Base-by-base conservation (phyloP, 1,139 yeast species). In the Torulaspora pretoriensis region DNA sequence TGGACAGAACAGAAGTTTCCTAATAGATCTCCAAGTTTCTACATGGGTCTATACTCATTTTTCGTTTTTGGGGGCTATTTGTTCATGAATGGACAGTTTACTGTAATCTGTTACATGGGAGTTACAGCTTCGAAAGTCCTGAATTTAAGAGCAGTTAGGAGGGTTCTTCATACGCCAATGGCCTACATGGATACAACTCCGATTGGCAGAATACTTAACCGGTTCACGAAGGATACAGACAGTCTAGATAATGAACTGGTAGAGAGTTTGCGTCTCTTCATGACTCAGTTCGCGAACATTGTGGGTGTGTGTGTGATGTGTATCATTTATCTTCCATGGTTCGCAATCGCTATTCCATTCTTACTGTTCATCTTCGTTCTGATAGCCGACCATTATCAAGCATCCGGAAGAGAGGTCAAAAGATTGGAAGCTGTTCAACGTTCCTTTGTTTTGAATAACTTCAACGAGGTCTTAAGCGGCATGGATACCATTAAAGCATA, bases 141-240 rank as follows among this genome's bases (percentile, higher is more conserved):
- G 42, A 72, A 73, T 53, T 58, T 78, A 40, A 61, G 60, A 47
- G 92, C 95, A 0, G 71, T 83, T 29, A 64, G 74, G 35, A 74
- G 74, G 38, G 71, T 89, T n/a, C 65, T 89, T 50, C 85, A 78
- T 59, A 90, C 83, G 46, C 95, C 90, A 30, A 79, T 80, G 84
- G 63, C 80, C 2, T 82, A 72, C 55, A 70, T 81, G 53, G 89
- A 82, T 56, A 73, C 84, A 1, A 79, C 86, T 0, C 89, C 89
- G 4, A 64, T 81, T 52, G 89, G 92, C 4, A 72, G 92, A 50
- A 76, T 83, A 44, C 65, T 83, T 59, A 83, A 83, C 60, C 68
- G 92, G 50, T 82, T 81, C 61, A 83, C 95, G 1, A 87, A 85
- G 58, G 96, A 88, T 64, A 83, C 94, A 0, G 95, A 87, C 60